phyloP scores from a whole-genome alignment of 2,329 filamentous ascomycete species.

The Aspergillus costaricaensis region DNA sequence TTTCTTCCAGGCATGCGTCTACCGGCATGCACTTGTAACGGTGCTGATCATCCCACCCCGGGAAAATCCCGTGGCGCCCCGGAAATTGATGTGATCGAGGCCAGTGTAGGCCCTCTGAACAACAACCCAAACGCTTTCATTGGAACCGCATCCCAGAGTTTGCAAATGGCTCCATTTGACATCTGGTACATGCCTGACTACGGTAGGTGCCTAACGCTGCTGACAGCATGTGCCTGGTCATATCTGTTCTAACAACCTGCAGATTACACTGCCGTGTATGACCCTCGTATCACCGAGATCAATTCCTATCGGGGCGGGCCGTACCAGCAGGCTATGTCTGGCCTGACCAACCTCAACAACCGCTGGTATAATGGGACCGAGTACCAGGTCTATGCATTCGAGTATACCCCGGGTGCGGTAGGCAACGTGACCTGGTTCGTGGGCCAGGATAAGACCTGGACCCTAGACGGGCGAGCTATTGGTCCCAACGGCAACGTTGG shows the following conservation, averaged over 20 bases:
- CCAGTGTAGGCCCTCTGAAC: conserved; percentile 59
- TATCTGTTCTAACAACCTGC: not conserved
- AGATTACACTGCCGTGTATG: conserved; percentile 67
- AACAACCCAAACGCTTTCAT: conserved; percentile 52
- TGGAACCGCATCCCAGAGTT: conserved; percentile 66
- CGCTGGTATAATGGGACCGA: conserved; percentile 66
- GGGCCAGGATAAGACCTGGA: conserved; percentile 66
- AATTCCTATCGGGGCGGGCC: conserved; percentile 63
- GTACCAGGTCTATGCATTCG: conserved; percentile 65
- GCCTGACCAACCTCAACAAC: conserved; percentile 63
- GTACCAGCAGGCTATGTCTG: conserved; percentile 66
- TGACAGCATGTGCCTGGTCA: not conserved
- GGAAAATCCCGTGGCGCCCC: conserved; percentile 67
- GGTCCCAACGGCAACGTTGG: conserved; percentile 71
- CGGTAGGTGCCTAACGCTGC: conserved; percentile 32
- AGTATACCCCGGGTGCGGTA: conserved; percentile 61
- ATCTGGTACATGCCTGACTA: conserved; percentile 68
- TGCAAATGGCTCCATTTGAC: conserved; percentile 70
- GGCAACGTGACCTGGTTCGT: conserved; percentile 71
- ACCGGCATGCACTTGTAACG: conserved; percentile 66
- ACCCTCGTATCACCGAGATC: conserved; percentile 57
- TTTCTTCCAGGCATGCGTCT: conserved; percentile 70
- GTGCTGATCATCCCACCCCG: conserved; percentile 65
- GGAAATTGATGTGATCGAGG: conserved; percentile 73
- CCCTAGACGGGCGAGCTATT: conserved; percentile 59